A percentile compares a stretch with the other conserved stretches of the same genome.
Evolutionary conservation across 2,329 filamentous ascomycete genomes (phyloP).

Genomic region (Dothideomycetes sp.): DNA sequence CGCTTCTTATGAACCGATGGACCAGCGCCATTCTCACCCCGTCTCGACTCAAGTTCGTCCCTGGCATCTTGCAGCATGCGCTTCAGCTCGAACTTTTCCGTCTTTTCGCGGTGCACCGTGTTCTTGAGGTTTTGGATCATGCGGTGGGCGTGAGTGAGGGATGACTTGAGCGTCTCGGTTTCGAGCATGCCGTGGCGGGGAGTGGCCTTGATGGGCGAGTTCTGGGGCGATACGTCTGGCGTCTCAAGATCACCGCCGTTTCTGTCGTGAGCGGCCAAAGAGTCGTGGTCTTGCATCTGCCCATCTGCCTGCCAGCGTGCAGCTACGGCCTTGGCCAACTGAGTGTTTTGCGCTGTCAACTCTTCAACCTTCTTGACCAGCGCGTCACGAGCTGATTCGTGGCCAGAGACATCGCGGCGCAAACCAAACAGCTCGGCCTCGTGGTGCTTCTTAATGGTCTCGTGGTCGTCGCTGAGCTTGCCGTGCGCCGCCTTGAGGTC

Average conservation of each 20-base stretch:
- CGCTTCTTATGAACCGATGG: conserved; percentile 44
- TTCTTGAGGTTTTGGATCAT: conserved; percentile 95
- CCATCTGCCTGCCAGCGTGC: conserved; percentile 46
- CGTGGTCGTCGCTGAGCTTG: conserved; percentile 73
- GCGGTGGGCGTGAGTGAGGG: conserved; percentile 84
- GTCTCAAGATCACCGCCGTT: conserved; percentile 47
- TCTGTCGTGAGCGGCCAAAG: conserved; percentile 55
- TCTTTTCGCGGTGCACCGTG: conserved; percentile 95
- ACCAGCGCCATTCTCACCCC: conserved; percentile 41
- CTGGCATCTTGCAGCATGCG: conserved; percentile 90
- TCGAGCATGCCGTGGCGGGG: conserved; percentile 88
- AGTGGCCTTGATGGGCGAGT: conserved; percentile 83
- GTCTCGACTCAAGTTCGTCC: conserved; percentile 72
- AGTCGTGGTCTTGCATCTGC: conserved; percentile 29
- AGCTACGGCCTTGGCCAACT: conserved; percentile 76
- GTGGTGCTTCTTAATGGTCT: conserved; percentile 66
- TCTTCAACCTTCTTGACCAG: conserved; percentile 84
- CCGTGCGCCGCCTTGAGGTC: conserved; percentile 74
- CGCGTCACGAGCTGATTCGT: conserved; percentile 67
- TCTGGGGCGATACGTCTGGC: conserved; percentile 81
- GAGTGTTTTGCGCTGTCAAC: conserved; percentile 77
- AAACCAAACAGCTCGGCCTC: conserved; percentile 80
- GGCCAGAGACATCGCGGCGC: conserved; percentile 68
- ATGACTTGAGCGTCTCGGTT: conserved; percentile 89
- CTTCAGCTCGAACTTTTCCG: conserved; percentile 91